phyloP scores from a whole-genome alignment of 164 flowering plant genomes.

The Platanus orientalis region DNA sequence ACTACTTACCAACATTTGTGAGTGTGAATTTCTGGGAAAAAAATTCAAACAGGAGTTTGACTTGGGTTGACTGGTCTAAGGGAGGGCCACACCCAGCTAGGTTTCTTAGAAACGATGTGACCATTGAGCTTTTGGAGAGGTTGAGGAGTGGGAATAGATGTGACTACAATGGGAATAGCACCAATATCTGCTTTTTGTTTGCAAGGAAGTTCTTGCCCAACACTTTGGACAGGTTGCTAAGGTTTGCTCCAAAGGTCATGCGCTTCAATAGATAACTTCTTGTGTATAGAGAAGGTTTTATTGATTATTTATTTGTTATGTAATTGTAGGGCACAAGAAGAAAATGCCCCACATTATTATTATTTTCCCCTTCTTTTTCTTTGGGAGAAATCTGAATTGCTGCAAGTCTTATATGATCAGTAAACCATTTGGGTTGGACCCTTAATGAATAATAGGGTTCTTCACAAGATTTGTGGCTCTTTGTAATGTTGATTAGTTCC shows the following conservation, averaged over 20 bases:
- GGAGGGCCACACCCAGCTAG: constrained; percentile 63
- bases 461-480: too few species aligned
- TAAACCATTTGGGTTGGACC: too few species aligned
- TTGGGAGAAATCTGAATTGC: too few species aligned
- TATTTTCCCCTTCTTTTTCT: too few species aligned
- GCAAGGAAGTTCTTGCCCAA: constrained; percentile 68
- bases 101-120: constrained; percentile 41
- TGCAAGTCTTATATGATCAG: too few species aligned
- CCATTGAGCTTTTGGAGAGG: constrained; percentile 40
- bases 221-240: constrained; percentile 50
- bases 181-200: constrained; percentile 53
- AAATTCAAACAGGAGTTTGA: constrained; percentile 52
- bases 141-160: constrained; percentile 41
- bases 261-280: constrained; percentile 34
- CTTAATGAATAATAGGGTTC: too few species aligned
- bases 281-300: too few species aligned
- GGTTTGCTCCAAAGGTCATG: constrained; percentile 53
- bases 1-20: constrained; percentile 68
- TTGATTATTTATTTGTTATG: too few species aligned
- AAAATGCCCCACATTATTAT: too few species aligned
- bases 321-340: too few species aligned
- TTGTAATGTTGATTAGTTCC: too few species aligned
- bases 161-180: constrained; percentile 38
- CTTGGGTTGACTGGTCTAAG: constrained; percentile 71
- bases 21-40: constrained; percentile 26